These are phyloP conservation scores for Blastobotrys indianensis DNA, from an alignment of 1,139 yeast genomes.

Conservation along the genomic window DNA sequence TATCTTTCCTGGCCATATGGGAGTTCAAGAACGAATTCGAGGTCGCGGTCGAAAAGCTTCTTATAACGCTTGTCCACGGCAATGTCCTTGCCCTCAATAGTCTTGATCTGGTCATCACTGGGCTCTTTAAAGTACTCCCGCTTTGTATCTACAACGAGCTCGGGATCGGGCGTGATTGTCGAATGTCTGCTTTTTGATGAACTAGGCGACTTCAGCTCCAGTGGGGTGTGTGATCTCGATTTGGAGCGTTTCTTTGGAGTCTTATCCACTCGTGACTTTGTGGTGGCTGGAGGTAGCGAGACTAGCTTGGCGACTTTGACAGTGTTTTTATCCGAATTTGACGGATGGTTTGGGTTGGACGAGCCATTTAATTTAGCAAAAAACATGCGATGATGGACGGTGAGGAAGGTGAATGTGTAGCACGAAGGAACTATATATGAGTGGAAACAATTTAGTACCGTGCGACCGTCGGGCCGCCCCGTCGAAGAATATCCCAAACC, in stretches of 20 bases:
- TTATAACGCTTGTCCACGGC: neutral
- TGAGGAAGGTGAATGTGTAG: slow-evolving; percentile 2
- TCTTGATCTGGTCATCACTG: neutral
- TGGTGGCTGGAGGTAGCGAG: slow-evolving; percentile 1
- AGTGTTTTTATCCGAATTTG: slow-evolving; percentile 13
- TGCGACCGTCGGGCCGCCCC: neutral
- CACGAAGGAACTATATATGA: slow-evolving; percentile 9
- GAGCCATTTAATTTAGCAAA: slow-evolving; percentile 16
- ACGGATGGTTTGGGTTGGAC: slow-evolving; percentile 17
- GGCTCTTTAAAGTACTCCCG: slow-evolving; percentile 4
- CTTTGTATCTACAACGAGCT: slow-evolving; percentile 2
- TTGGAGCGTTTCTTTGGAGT: neutral
- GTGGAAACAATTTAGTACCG: neutral
- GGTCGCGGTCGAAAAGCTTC: neutral
- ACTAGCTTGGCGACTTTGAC: slow-evolving; percentile 11
- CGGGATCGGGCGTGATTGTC: slow-evolving; percentile 3
- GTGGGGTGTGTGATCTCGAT: neutral
- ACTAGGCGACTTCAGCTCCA: neutral
- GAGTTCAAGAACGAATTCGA: slow-evolving; percentile 14
- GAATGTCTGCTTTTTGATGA: neutral
- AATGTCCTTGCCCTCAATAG: neutral
- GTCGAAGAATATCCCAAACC: neutral
- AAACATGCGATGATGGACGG: slow-evolving; percentile 15
- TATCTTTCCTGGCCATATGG: slow-evolving; percentile 25
- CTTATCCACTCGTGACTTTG: slow-evolving; percentile 4